phyloP scores from a whole-genome alignment of 805 yeast genomes.

The Starmera pachycereana region DNA sequence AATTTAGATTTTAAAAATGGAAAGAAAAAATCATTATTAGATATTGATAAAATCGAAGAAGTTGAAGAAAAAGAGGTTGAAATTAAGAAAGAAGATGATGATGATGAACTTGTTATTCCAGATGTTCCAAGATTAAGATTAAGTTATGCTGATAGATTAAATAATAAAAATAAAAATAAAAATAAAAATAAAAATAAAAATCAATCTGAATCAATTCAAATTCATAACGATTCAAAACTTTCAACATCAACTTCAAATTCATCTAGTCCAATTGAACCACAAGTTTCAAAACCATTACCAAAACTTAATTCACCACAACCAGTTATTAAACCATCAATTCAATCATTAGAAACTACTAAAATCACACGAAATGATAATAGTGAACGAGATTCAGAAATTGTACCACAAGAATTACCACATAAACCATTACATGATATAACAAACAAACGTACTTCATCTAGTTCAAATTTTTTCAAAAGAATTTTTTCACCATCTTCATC shows the following conservation, averaged over 20 bases:
- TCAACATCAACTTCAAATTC: not conserved
- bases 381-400: too few species aligned
- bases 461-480: slow-evolving; percentile 19
- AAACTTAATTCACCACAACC: slow-evolving; percentile 7
- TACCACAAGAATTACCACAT: too few species aligned
- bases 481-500: slow-evolving; percentile 18
- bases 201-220: slow-evolving; percentile 17
- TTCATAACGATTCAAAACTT: slow-evolving; percentile 5
- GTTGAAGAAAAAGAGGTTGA: slow-evolving; percentile 12
- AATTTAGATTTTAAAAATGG: slow-evolving; percentile 6
- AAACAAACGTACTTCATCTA: slow-evolving; percentile 11
- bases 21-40: slow-evolving; percentile 19
- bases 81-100: slow-evolving; percentile 12
- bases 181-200: slow-evolving; percentile 1
- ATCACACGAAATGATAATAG: not conserved
- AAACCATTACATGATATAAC: slow-evolving; percentile 12
- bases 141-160: slow-evolving; percentile 30
- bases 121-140: slow-evolving; percentile 17
- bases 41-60: slow-evolving; percentile 17
- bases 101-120: slow-evolving; percentile 6
- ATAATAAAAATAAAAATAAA: slow-evolving; percentile 6
- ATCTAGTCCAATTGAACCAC: slow-evolving; percentile 8
- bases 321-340: slow-evolving; percentile 3
- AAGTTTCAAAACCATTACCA: slow-evolving; percentile 6
- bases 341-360: slow-evolving; percentile 9